Percentiles rank a stretch among this genome's conserved stretches.
These are phyloP conservation scores for Spathaspora arborariae DNA, from an alignment of 805 yeast species.

Conservation along the genomic window DNA sequence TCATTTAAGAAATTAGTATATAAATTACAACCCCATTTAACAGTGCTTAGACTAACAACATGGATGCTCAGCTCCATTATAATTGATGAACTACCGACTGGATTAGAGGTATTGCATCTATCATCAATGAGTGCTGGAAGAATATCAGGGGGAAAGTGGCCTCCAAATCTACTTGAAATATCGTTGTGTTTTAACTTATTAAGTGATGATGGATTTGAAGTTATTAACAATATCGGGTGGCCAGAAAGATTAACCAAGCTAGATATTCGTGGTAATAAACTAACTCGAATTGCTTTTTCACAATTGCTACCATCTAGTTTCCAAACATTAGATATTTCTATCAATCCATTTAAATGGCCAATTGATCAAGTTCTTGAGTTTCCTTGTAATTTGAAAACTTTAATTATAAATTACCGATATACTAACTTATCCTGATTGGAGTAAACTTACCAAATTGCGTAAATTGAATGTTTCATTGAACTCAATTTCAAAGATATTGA, in stretches of 20 bases:
- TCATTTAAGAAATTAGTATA: too few relatives aligned
- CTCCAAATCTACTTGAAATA: too few relatives aligned
- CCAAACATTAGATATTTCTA: constrained; percentile 5
- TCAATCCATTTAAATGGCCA: not conserved
- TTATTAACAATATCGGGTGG: too few relatives aligned
- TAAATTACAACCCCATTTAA: too few relatives aligned
- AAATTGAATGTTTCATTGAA: constrained; percentile 18
- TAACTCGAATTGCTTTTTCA: constrained; percentile 4
- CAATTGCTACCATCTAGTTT: constrained; percentile 8
- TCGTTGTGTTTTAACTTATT: too few relatives aligned
- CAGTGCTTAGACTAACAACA: too few relatives aligned
- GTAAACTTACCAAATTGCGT: constrained; percentile 16
- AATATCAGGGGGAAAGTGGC: too few relatives aligned
- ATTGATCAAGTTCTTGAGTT: constrained; percentile 20
- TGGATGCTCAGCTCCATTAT: too few relatives aligned
- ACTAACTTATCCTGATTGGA: constrained; percentile 22
- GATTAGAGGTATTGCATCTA: too few relatives aligned
- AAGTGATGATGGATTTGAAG: too few relatives aligned
- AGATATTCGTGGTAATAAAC: not conserved
- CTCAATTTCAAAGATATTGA: constrained; percentile 11
- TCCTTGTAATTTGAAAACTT: constrained; percentile 21
- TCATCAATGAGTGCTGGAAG: too few relatives aligned
- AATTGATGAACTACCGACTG: too few relatives aligned
- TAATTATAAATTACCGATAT: constrained; percentile 22
- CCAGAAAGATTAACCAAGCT: not conserved